Evolutionary conservation across 192 early-diverging fungal species (phyloP), one percentile per base, ranked within the genome.

Genomic region (Funneliformis mosseae): DNA sequence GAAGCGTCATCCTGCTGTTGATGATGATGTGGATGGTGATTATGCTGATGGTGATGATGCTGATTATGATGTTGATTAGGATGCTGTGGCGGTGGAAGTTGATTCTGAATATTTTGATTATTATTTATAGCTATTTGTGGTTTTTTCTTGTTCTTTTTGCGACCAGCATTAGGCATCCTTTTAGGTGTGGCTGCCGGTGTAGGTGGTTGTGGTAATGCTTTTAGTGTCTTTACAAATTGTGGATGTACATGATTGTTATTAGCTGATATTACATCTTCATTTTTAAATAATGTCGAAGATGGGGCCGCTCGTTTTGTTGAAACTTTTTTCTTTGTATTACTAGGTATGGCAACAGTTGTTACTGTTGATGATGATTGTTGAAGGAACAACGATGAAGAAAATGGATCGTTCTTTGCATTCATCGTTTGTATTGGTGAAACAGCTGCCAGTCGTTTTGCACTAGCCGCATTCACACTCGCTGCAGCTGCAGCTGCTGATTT

Each of bases 131-230:
- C 39, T 12, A 23, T 1, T 73, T 73, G 71, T 46, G 38, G 3
- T 68, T 79, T 79, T 48, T 79, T 79, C 63, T 79, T 79, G 71
- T 70, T 79, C 67, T 79, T 79, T 79, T 79, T 79, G 21, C 68
- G 64, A 11, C 42, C 27, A 59, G 77, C 66, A 79, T 79, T 79
- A n/a, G 67, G 78, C 12, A 61, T 21, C 23, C 78, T 28, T 79
- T 79, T 79, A 7, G 68, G 48, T 11, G 78, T 33, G n/a, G 27
- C 38, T 25, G 78, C 25, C 11, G 43, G 68, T 60, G 48, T 33
- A 59, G 50, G 43, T 42, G 42, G 63, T 23, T 14, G 23, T 60
- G 66, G 38, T 62, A 62, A 23, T 66, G 62, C 28, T 66, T 77
- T 77, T 16, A 63, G 5, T 39, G n/a, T 42, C 12, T 33, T 59